phyloP scores from a whole-genome alignment of 305 asterid species.

The Euphrasia arctica region DNA sequence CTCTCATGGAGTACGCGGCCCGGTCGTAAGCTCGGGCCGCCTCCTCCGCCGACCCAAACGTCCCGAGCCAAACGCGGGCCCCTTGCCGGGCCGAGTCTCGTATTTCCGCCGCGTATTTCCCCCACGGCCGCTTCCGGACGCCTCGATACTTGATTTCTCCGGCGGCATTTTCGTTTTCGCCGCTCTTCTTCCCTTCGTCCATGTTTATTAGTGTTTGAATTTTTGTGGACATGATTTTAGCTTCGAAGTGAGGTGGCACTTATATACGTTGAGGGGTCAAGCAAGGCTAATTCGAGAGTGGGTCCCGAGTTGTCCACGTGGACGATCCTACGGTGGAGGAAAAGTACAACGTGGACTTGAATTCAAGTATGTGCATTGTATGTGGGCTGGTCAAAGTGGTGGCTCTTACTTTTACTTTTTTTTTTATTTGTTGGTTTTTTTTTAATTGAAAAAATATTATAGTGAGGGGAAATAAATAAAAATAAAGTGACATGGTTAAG shows the following conservation, averaged over 20 bases:
- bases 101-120: slow-evolving; percentile 70
- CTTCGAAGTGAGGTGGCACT: slow-evolving; percentile 22
- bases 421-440: slow-evolving; percentile 7
- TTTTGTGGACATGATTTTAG: not conserved
- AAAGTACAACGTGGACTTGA: no score
- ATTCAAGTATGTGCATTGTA: slow-evolving; percentile 32
- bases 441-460: no score
- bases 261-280: slow-evolving; percentile 29
- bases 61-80: slow-evolving; percentile 69
- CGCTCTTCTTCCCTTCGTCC: slow-evolving; percentile 29
- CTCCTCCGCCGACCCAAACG: slow-evolving; percentile 52
- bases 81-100: slow-evolving; percentile 55
- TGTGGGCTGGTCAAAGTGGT: slow-evolving; percentile 54
- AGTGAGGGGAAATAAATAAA: no score
- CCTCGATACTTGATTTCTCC: slow-evolving; percentile 56
- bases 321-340: no score
- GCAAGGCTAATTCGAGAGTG: not conserved
- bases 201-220: not conserved
- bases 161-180: not conserved
- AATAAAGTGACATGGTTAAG: no score
- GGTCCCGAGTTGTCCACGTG: no score
- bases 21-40: slow-evolving; percentile 69
- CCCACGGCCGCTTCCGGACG: slow-evolving; percentile 64
- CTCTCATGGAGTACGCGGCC: slow-evolving; percentile 61
- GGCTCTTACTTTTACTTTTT: slow-evolving; percentile 36